phyloP scores from a whole-genome alignment of 345 rosid species.

The Cardamine resedifolia region DNA sequence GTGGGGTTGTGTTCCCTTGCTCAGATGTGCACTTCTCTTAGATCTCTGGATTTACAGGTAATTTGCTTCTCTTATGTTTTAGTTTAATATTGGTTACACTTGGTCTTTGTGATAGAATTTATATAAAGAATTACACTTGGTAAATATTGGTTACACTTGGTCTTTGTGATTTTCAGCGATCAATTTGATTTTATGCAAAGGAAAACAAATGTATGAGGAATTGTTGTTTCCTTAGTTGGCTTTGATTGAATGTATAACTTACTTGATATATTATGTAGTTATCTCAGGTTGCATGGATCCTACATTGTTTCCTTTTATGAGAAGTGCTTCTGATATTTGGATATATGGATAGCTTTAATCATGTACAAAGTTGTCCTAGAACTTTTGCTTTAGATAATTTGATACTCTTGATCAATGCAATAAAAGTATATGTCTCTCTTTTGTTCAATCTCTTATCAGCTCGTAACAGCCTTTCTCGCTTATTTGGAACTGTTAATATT shows the following conservation, averaged over 20 bases:
- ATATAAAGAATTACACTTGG: neutral
- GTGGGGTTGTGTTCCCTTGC: conserved; percentile 65
- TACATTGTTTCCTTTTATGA: neutral
- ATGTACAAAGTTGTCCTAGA: neutral
- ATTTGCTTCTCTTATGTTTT: neutral
- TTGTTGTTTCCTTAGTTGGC: neutral
- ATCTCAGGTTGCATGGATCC: neutral
- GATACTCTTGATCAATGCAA: neutral
- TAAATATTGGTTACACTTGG: neutral
- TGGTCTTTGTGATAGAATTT: neutral
- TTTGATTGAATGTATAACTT: neutral
- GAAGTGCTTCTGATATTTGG: neutral
- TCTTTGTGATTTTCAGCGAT: neutral
- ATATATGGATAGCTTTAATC: neutral
- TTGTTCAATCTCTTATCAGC: neutral
- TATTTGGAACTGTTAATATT: neutral
- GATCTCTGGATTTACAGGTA: conserved; percentile 85
- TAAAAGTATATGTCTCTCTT: neutral
- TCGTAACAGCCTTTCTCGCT: neutral
- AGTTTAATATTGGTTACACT: neutral
- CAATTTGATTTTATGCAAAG: neutral
- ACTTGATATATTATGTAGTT: neutral
- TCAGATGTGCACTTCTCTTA: conserved; percentile 57
- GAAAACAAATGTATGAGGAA: neutral
- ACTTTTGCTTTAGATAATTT: neutral